These are phyloP conservation scores for Juglanconis juglandina DNA, from an alignment of 2,329 filamentous ascomycete species.

Conservation along the genomic window DNA sequence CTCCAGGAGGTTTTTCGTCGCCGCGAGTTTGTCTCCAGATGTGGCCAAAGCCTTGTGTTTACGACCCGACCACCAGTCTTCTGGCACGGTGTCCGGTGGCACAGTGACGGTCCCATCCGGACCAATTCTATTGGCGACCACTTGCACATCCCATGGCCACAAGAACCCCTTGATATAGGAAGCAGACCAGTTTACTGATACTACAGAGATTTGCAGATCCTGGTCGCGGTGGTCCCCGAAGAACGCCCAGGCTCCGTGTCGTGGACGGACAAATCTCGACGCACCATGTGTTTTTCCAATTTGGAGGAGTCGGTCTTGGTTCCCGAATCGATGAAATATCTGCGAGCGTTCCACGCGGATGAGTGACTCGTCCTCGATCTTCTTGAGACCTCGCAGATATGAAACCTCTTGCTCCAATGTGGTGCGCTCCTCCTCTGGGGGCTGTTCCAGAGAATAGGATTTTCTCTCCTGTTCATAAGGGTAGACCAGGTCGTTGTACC, in stretches of 20 bases:
- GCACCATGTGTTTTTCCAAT: slow-evolving; percentile 29
- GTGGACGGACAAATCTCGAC: slow-evolving; percentile 12
- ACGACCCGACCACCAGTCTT: slow-evolving; percentile 27
- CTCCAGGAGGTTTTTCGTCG: slow-evolving; percentile 25
- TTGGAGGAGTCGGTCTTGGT: slow-evolving; percentile 31
- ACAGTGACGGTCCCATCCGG: slow-evolving; percentile 12
- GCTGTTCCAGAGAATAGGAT: slow-evolving; percentile 34
- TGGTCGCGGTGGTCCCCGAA: slow-evolving; percentile 23
- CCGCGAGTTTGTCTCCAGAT: slow-evolving; percentile 41
- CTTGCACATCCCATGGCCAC: slow-evolving; percentile 25
- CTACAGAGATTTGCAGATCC: slow-evolving; percentile 24
- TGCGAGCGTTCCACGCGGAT: slow-evolving; percentile 22
- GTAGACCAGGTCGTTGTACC: slow-evolving; percentile 41
- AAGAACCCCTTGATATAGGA: slow-evolving; percentile 30
- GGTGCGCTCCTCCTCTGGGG: slow-evolving; percentile 30
- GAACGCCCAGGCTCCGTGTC: slow-evolving; percentile 36
- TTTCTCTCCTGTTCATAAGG: slow-evolving; percentile 42
- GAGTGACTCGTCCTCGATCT: slow-evolving; percentile 46
- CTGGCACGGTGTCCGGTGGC: background rate
- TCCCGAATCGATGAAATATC: slow-evolving; percentile 29
- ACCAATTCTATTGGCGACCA: slow-evolving; percentile 44
- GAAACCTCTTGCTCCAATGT: slow-evolving; percentile 36
- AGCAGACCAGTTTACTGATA: slow-evolving; percentile 43
- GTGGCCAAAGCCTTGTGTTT: background rate
- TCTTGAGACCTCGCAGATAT: slow-evolving; percentile 41